Base-by-base conservation (phyloP, 306 rosid genomes). In the Comarum palustre region DNA sequence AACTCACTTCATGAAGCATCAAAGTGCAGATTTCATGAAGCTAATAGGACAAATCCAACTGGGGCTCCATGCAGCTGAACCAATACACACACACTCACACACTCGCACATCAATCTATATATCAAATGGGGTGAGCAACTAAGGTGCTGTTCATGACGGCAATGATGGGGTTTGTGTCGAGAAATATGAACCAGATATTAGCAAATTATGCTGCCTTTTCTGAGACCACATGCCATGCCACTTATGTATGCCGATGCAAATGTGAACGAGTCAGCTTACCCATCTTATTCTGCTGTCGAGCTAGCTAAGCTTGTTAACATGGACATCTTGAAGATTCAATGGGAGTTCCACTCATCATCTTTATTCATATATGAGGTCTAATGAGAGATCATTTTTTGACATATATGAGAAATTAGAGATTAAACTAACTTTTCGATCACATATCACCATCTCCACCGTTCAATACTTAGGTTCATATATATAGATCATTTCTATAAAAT, bases 221-320 rank as follows among this genome's bases (percentile, higher is more conserved):
- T 77, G 78, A 84, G 86, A 84, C 86, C 96, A 87, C 90, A 85
- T 85, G 85, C 74, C 73, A 84, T 82, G 81, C 89, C 80, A 77
- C 90, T 87, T 82, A 79, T 80, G 83, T 76, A 38, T 78, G 74
- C 66, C 74, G 80, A 76, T 83, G 43, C 67, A 62, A 16, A 62
- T 62, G 45, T 62, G 80, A 89, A 74, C 62, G 72, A 29, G 87
- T 85, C 89, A 83, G 50, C 87, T 77, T 84, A 79, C 86, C 87
- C 24, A 17, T 62, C 45, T 32, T 8, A 34, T 62, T 62, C 67
- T 62, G 42, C 67, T 62, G 43, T 59, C 25, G 3, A 19, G 14
- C 65, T 29, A 14, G 65, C 39, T 59, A 22, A n/a, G 59, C 59
- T 58, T 59, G 20, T 14, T 59, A 9, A 41, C 45, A 41, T 41